Evolutionary conservation across 1,139 yeast genomes (phyloP).

Genomic region (Yamadazyma sp.): DNA sequence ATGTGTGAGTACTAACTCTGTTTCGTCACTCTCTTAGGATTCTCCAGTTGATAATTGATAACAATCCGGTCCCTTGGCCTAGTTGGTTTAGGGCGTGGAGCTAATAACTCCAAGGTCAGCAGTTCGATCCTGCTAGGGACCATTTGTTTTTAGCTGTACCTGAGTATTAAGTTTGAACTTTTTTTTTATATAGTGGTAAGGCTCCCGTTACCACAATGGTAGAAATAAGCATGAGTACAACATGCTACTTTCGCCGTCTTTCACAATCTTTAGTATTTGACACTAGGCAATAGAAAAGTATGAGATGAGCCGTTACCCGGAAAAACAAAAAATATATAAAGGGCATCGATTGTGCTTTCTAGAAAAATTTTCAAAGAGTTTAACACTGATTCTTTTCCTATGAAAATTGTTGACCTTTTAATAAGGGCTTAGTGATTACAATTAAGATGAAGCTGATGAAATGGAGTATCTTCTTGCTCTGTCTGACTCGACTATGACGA

Average conservation of each 20-base stretch:
- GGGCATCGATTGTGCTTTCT: slow-evolving; percentile 8
- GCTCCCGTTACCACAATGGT: too few relatives aligned
- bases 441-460: slow-evolving; percentile 44
- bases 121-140: slow-evolving; percentile 88
- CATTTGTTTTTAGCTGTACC: slow-evolving; percentile 36
- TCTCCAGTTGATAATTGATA: too few relatives aligned
- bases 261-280: too few relatives aligned
- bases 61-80: slow-evolving; percentile 71
- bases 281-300: neutral
- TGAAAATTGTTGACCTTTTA: slow-evolving; percentile 9
- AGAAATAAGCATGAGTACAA: too few relatives aligned
- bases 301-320: slow-evolving; percentile 5
- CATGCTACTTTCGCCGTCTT: too few relatives aligned
- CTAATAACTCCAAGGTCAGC: slow-evolving; percentile 83
- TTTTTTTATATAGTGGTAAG: too few relatives aligned
- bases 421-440: slow-evolving; percentile 17
- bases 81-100: slow-evolving; percentile 90
- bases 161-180: too few relatives aligned
- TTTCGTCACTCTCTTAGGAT: too few relatives aligned
- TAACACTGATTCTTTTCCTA: neutral
- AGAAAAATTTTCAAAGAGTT: slow-evolving; percentile 1
- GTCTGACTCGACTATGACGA: slow-evolving; percentile 87
- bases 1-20: too few relatives aligned
- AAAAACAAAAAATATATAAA: slow-evolving; percentile 4
- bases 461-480: slow-evolving; percentile 73